Base-by-base conservation (phyloP, 371 early-diverging fungal species). In the Lichtheimia corymbifera region DNA sequence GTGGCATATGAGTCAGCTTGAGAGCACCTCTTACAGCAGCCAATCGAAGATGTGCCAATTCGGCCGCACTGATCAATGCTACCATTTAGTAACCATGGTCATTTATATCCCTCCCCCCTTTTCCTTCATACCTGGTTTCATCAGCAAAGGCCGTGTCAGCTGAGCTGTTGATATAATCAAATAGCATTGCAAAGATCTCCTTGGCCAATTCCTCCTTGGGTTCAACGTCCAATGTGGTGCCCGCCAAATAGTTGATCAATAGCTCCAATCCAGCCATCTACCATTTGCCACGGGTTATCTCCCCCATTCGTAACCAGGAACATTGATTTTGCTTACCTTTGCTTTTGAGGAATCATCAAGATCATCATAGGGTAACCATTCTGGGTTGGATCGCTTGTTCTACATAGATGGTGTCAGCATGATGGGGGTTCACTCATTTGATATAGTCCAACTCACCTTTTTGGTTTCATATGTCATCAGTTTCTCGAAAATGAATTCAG, bases 11-110 rank as follows among this genome's bases (percentile, higher is more conserved):
- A 2, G 89, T 82, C 4, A 96, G 76, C 68, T 88, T 88, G 40
- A 96, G 68, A 51, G 91, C 63, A 6, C 85, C 72, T 28, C 80
- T 69, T 2, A 88, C 86, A 0, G 93, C 93, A 1, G 81, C 76
- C 41, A 94, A 70, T 25, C 93, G 85, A 41, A 80, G 64, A 54
- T 73, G 71, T 7, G 77, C 72, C 22, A 69, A 56, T 54, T 79
- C 79, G 0, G 79, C 68, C 51, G 74, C 72, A 57, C 79, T 79
- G 11, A 47, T 47, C n/a, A 4, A 47, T 47, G 15, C 47, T 7
- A 47, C 5, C 14, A 4, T 14, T 12, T 18, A 47, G 14, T 15
- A 47, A 22, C 47, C 2, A 55, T 27, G 24, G 13, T 4, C 35
- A 28, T 35, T 2, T 20, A 4, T 35, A 11, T 35, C 11, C 2